phyloP scores from a whole-genome alignment of 352 stramenopile species.

The Phytophthora rubi region DNA sequence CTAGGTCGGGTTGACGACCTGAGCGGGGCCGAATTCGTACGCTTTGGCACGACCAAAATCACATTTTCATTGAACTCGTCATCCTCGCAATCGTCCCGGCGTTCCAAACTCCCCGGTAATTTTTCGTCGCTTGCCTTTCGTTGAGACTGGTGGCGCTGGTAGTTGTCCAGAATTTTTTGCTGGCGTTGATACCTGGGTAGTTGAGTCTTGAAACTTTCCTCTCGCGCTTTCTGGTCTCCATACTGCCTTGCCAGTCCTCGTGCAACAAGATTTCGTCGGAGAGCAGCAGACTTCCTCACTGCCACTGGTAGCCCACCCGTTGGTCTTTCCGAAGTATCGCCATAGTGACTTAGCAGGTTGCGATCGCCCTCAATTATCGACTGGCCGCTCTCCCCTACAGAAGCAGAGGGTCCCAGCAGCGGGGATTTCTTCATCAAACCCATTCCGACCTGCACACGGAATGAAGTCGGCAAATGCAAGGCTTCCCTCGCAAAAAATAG shows the following conservation, averaged over 20 bases:
- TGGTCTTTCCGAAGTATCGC: conserved; percentile 1
- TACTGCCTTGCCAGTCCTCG: conserved; percentile 40
- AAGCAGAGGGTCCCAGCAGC: conserved; percentile 23
- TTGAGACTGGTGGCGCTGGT: conserved; percentile 26
- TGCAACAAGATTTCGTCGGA: conserved; percentile 41
- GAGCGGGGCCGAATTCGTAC: conserved; percentile 16
- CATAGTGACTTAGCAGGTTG: conserved; percentile 33
- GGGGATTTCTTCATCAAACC: conserved; percentile 32
- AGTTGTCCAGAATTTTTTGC: conserved; percentile 37
- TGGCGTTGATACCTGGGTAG: conserved; percentile 36
- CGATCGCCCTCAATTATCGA: conserved; percentile 33
- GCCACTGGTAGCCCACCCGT: neutral
- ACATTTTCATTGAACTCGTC: conserved; percentile 26
- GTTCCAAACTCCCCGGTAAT: neutral
- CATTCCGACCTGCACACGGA: conserved; percentile 9
- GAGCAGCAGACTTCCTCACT: conserved; percentile 17
- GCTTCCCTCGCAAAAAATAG: conserved; percentile 29
- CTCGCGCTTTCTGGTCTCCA: conserved; percentile 37
- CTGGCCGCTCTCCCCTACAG: conserved; percentile 15
- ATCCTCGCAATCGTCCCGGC: conserved; percentile 14
- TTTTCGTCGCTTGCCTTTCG: conserved; percentile 1
- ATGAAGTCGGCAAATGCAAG: conserved; percentile 2
- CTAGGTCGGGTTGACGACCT: conserved; percentile 5
- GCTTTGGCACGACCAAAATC: conserved; percentile 23
- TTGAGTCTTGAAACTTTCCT: conserved; percentile 33